phyloP scores from a whole-genome alignment of 148 eudicot species.

The Salicornia ramosissima region DNA sequence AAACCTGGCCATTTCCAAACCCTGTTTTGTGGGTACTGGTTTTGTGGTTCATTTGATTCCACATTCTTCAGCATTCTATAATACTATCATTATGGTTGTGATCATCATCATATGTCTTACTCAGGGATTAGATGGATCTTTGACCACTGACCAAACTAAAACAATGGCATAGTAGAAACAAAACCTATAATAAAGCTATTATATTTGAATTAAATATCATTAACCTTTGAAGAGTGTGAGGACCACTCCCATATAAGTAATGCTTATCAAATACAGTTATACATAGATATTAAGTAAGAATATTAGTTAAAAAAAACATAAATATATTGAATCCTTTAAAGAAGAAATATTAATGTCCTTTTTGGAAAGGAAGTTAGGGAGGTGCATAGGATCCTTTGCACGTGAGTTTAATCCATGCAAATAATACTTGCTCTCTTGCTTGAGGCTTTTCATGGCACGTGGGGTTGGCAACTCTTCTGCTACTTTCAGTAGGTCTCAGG shows the following conservation, averaged over 20 bases:
- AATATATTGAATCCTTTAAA: not conserved
- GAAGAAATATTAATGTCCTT: conserved; percentile 13
- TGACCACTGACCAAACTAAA: conserved; percentile 53
- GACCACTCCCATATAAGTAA: conserved; percentile 19
- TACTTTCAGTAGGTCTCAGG: conserved; percentile 6
- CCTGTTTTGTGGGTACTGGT: not conserved
- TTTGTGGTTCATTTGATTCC: conserved; percentile 2
- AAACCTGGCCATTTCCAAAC: too few species aligned
- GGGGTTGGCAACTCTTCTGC: conserved; percentile 36
- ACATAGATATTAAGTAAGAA: not conserved
- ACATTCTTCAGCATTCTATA: not conserved
- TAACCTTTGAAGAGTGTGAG: conserved; percentile 45
- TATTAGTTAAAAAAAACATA: not conserved
- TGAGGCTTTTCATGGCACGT: conserved; percentile 45
- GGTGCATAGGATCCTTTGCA: conserved; percentile 62
- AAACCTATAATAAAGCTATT: conserved; percentile 5
- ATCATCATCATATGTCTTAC: conserved; percentile 17
- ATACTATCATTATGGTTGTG: conserved; percentile 22
- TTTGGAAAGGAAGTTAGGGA: conserved; percentile 25
- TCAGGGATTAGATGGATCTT: conserved; percentile 23
- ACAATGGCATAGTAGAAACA: conserved; percentile 12
- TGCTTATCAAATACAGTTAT: not conserved
- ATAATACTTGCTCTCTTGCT: conserved; percentile 15
- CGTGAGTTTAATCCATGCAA: conserved; percentile 50
- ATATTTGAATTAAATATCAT: conserved; percentile 20